phyloP scores from a whole-genome alignment of 225 moss, liverwort and hornwort species.

The Thuidium tamariscinum region DNA sequence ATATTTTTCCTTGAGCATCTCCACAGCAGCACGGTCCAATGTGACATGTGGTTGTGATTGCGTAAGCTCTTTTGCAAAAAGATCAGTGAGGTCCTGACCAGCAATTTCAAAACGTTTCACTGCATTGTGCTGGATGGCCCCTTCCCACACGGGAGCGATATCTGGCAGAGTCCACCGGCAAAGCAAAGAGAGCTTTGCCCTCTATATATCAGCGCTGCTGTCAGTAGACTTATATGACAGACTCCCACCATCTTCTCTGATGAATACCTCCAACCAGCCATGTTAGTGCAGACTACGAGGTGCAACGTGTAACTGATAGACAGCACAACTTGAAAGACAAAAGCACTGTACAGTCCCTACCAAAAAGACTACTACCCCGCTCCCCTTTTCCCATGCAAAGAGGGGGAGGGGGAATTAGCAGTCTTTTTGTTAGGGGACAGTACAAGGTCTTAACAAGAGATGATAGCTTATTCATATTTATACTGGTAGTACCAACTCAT shows the following conservation, averaged over 20 bases:
- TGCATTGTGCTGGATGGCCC: conserved; percentile 95
- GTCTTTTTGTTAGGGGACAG: too few relatives aligned
- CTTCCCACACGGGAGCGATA: conserved; percentile 99
- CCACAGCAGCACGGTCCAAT: conserved; percentile 56
- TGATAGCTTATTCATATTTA: background rate
- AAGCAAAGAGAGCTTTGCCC: conserved; percentile 69
- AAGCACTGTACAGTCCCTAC: background rate
- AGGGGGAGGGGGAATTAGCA: background rate
- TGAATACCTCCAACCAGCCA: background rate
- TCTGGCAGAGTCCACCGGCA: conserved; percentile 76
- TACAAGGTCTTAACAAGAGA: background rate
- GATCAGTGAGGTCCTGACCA: conserved; percentile 77
- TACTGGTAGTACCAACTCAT: background rate
- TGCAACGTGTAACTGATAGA: background rate
- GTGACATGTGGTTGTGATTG: conserved; percentile 42
- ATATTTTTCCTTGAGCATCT: conserved; percentile 77
- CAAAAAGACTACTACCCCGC: background rate
- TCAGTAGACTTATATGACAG: conserved; percentile 53
- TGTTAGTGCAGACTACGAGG: background rate
- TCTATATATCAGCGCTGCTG: conserved; percentile 75
- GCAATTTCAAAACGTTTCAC: conserved; percentile 94
- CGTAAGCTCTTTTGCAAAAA: conserved; percentile 56
- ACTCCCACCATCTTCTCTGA: background rate
- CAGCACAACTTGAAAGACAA: background rate
- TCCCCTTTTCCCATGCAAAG: background rate